Evolutionary conservation across 768 basidiomycete genomes (phyloP).

Genomic region (Mycena filopes): DNA sequence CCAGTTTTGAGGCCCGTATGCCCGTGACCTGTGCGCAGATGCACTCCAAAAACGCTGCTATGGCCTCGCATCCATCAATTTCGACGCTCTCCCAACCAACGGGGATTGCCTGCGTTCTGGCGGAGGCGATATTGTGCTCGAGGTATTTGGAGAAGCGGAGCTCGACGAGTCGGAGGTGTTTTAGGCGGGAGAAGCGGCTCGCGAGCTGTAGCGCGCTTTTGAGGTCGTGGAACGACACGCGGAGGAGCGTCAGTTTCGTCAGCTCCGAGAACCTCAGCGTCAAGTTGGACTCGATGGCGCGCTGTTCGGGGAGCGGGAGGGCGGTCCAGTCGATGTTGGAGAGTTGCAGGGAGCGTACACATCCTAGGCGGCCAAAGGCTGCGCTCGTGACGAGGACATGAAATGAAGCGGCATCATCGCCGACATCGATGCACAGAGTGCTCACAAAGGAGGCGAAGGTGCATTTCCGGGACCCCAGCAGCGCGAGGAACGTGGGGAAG

Average conservation of each 20-base stretch:
- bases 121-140: constrained; percentile 19
- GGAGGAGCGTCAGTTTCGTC: constrained; percentile 3
- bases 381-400: constrained; percentile 10
- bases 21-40: constrained; percentile 5
- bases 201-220: constrained; percentile 1
- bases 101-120: constrained; percentile 3
- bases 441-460: constrained; percentile 1
- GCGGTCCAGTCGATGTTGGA: constrained; percentile 18
- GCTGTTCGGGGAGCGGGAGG: constrained; percentile 8
- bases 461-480: constrained; percentile 16
- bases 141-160: constrained; percentile 22
- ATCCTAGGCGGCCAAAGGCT: constrained; percentile 7
- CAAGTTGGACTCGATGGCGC: constrained; percentile 8
- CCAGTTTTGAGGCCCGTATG: constrained; percentile 7
- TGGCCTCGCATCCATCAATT: constrained; percentile 22
- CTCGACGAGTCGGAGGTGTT: constrained; percentile 15
- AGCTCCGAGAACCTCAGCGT: constrained; percentile 8
- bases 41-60: constrained; percentile 19
- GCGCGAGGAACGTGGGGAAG: constrained; percentile 3
- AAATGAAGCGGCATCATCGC: background rate
- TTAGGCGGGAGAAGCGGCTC: constrained; percentile 3
- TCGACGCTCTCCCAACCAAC: constrained; percentile 16
- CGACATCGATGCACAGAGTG: constrained; percentile 1
- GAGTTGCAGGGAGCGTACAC: constrained; percentile 6
- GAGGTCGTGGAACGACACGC: constrained; percentile 25